Evolutionary conservation across 2,329 filamentous ascomycete genomes (phyloP).

Genomic region (Calonectria pteridis): DNA sequence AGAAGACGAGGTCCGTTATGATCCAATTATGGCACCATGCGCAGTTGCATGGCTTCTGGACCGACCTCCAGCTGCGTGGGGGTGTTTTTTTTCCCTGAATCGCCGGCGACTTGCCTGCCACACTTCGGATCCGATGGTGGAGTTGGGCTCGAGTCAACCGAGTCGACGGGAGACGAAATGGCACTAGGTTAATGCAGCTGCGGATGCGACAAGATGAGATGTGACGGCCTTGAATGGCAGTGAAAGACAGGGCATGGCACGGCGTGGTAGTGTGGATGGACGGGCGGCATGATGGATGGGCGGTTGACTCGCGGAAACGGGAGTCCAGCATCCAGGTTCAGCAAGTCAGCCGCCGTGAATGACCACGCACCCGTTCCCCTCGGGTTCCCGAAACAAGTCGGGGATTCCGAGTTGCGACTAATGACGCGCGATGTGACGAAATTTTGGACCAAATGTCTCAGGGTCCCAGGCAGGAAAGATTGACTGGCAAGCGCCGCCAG

Average conservation of each 20-base stretch:
- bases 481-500: neutral
- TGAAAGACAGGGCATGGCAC: neutral
- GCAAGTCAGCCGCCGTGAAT: constrained; percentile 12
- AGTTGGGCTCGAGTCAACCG: constrained; percentile 12
- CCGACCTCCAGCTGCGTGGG: constrained; percentile 23
- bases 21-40: constrained; percentile 1
- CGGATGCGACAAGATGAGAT: constrained; percentile 24
- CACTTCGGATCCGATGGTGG: constrained; percentile 21
- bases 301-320: constrained; percentile 23
- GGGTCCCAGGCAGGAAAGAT: neutral
- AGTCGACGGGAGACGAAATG: constrained; percentile 22
- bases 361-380: constrained; percentile 19
- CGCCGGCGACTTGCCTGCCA: constrained; percentile 1
- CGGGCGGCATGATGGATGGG: constrained; percentile 19
- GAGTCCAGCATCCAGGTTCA: constrained; percentile 12
- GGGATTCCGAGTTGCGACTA: constrained; percentile 32
- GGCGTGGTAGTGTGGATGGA: constrained; percentile 14
- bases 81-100: neutral
- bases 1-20: constrained; percentile 9
- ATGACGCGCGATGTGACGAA: constrained; percentile 7
- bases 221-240: constrained; percentile 11
- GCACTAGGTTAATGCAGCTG: constrained; percentile 33
- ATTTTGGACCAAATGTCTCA: constrained; percentile 17
- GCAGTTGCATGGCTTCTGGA: constrained; percentile 4
- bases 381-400: constrained; percentile 34